Conservation (phyloP, 805 yeast species). For the Starmerella apicola region DNA sequence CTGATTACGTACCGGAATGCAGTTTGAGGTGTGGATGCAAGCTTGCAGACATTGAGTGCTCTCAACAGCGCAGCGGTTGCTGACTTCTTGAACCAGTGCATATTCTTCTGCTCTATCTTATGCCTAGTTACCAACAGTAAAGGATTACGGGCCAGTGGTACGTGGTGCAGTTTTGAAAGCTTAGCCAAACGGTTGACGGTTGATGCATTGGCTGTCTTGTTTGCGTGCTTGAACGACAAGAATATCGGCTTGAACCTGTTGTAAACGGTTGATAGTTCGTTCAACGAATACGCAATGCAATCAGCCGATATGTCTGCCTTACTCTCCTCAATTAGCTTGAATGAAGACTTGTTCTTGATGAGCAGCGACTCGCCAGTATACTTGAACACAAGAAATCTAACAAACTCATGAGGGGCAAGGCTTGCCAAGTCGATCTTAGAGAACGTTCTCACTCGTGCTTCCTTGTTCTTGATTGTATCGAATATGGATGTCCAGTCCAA, state of each 20-base stretch:
- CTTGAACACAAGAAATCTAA: not conserved
- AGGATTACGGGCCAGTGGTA: not conserved
- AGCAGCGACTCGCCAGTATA: not conserved
- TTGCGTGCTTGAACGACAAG: not conserved
- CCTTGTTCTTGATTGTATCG: not conserved
- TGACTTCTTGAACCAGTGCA: not conserved
- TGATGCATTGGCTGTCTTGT: not conserved
- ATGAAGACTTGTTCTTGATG: not conserved
- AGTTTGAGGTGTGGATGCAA: not conserved
- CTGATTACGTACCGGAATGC: not conserved
- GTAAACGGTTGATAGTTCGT: conserved; percentile 1
- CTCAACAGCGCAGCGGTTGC: not conserved
- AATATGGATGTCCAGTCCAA: not conserved
- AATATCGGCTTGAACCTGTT: conserved; percentile 3
- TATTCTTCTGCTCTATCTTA: not conserved
- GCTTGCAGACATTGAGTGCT: not conserved
- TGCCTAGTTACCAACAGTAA: not conserved
- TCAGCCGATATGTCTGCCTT: not conserved
- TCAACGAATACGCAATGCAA: not conserved
- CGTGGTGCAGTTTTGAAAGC: conserved; percentile 1
- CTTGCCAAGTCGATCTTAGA: not conserved
- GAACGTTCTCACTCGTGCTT: not conserved
- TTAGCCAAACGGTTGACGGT: not conserved
- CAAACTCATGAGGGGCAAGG: not conserved
- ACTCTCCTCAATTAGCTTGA: not conserved